phyloP scores from a whole-genome alignment of 495 filamentous ascomycete species.

The Talaromyces wortmannii region DNA sequence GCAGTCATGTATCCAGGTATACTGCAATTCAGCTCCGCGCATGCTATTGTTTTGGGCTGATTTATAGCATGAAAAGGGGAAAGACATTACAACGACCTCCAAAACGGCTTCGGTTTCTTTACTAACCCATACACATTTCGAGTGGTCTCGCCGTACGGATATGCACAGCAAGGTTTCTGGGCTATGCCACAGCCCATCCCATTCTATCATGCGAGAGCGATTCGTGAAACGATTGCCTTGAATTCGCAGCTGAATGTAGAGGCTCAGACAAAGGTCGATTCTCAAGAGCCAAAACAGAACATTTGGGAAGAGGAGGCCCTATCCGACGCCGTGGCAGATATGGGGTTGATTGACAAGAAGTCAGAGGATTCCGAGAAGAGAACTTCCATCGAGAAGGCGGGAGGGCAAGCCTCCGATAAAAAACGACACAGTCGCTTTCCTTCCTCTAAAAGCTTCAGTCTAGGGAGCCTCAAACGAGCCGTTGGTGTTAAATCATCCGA shows the following conservation, averaged over 20 bases:
- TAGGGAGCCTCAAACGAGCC: slow-evolving; percentile 25
- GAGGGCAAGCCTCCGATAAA: not conserved
- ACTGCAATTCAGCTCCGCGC: not conserved
- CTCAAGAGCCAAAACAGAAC: slow-evolving; percentile 25
- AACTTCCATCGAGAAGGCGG: slow-evolving; percentile 7
- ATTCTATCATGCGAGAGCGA: slow-evolving; percentile 15
- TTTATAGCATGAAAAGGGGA: slow-evolving; percentile 10
- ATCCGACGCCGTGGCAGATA: slow-evolving; percentile 17
- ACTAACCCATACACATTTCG: slow-evolving; percentile 26
- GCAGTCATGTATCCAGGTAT: slow-evolving; percentile 41
- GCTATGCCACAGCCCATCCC: slow-evolving; percentile 9
- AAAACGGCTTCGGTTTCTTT: slow-evolving; percentile 11
- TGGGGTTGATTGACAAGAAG: slow-evolving; percentile 8
- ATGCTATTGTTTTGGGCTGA: not conserved
- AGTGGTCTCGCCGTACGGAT: slow-evolving; percentile 18
- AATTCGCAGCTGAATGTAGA: slow-evolving; percentile 26
- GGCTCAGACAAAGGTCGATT: slow-evolving; percentile 27
- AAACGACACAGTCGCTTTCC: not conserved
- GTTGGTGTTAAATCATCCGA: slow-evolving; percentile 29
- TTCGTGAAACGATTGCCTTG: slow-evolving; percentile 20
- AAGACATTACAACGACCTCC: slow-evolving; percentile 29
- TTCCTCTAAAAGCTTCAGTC: slow-evolving; percentile 10
- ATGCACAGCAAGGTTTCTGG: slow-evolving; percentile 5
- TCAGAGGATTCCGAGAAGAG: slow-evolving; percentile 1
- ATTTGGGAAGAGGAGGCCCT: slow-evolving; percentile 27